A percentile compares a stretch with the other conserved stretches of the same genome.
Conservation (phyloP, 2,329 filamentous ascomycete genomes). For the Magnaporthiopsis poae region DNA sequence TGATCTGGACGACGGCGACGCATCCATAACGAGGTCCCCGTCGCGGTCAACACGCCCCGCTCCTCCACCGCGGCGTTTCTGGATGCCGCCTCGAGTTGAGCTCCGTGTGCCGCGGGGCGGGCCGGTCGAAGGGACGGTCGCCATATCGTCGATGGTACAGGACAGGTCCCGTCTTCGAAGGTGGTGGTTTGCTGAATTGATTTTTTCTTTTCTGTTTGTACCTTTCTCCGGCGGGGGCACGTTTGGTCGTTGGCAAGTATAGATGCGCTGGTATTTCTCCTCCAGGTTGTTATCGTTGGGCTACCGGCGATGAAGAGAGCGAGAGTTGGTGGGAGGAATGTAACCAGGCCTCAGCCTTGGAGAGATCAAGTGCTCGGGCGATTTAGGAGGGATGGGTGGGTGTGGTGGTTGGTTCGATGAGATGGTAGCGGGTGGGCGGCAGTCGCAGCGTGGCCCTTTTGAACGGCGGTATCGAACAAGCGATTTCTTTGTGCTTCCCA, state of each 20-base stretch:
- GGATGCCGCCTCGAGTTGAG: conserved; percentile 32
- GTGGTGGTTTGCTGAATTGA: not conserved
- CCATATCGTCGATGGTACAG: not conserved
- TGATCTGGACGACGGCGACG: conserved; percentile 14
- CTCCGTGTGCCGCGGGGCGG: conserved; percentile 16
- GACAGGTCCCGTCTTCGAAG: not conserved
- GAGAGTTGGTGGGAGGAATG: no score
- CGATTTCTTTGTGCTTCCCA: not conserved
- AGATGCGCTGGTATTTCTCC: not conserved
- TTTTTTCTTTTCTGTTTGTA: not conserved
- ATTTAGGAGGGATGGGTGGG: not conserved
- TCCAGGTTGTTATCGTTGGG: not conserved
- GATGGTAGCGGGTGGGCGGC: not conserved
- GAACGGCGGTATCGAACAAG: not conserved
- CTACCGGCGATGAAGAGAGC: not conserved
- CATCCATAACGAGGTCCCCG: conserved; percentile 52
- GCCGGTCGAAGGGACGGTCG: conserved; percentile 21
- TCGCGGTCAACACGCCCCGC: conserved; percentile 38
- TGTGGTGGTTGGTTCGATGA: not conserved
- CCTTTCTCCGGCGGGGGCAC: not conserved
- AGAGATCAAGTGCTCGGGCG: not conserved
- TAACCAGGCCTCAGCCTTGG: not conserved
- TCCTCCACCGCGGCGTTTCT: conserved; percentile 35
- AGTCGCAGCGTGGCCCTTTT: not conserved
- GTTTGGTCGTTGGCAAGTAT: not conserved